phyloP scores from a whole-genome alignment of 306 rosid species.

The Hippophae gyantsensis region DNA sequence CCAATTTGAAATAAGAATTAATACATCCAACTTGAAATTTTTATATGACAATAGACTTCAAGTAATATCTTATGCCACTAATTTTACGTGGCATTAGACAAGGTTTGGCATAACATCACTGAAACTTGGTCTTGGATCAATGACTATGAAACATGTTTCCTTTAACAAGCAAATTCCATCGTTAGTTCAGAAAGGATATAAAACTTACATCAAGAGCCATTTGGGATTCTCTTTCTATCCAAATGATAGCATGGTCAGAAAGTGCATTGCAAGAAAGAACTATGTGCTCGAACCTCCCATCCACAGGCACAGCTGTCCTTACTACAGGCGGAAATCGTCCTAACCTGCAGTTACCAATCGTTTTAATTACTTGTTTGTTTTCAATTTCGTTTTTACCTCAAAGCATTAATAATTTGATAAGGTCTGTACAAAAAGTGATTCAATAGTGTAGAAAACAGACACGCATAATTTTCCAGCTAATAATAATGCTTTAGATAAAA shows the following conservation, averaged over 20 bases:
- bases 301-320: constrained; percentile 94
- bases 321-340: constrained; percentile 92
- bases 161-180: background rate
- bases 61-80: too few species aligned
- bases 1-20: constrained; percentile 5
- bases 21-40: background rate
- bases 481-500: too few species aligned
- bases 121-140: background rate
- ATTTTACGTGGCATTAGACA: background rate
- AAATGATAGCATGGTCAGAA: constrained; percentile 74
- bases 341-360: constrained; percentile 38
- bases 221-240: constrained; percentile 89
- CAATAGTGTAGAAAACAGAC: too few species aligned
- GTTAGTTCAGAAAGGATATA: constrained; percentile 14
- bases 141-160: background rate
- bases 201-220: constrained; percentile 67
- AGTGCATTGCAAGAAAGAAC: constrained; percentile 90
- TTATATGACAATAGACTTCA: too few species aligned
- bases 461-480: too few species aligned
- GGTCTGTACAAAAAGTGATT: too few species aligned
- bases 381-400: constrained; percentile 8
- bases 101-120: background rate
- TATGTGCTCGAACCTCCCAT: constrained; percentile 87
- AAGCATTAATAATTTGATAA: too few species aligned
- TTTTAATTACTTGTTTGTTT: constrained; percentile 12